Conservation (phyloP, 202 grass and related monocot genomes). For the Zoysia matrella region DNA sequence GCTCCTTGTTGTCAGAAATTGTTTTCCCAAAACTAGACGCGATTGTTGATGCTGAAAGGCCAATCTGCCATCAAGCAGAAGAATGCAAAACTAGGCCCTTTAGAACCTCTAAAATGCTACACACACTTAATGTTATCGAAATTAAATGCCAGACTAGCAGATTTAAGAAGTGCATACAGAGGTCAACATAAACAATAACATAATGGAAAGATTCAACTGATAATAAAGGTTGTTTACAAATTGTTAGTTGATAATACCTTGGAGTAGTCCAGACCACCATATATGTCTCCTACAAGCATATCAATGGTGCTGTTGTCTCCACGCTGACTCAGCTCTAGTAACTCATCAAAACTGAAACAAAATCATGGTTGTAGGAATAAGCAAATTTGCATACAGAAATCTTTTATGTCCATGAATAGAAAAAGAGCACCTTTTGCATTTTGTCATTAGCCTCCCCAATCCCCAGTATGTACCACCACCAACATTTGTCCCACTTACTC, state of each 20-base stretch:
- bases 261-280: constrained; percentile 92
- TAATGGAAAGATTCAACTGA: constrained; percentile 25
- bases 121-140: constrained; percentile 16
- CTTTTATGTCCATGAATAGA: constrained; percentile 24
- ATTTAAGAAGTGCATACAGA: constrained; percentile 23
- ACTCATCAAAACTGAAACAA: constrained; percentile 88
- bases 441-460: constrained; percentile 90
- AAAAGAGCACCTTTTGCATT: constrained; percentile 84
- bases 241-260: constrained; percentile 57
- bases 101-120: constrained; percentile 19
- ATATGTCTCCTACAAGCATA: constrained; percentile 99
- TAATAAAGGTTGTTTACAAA: constrained; percentile 25
- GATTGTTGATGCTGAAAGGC: constrained; percentile 94
- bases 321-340: constrained; percentile 94
- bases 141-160: not conserved
- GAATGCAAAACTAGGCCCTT: constrained; percentile 19
- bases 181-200: constrained; percentile 3
- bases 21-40: constrained; percentile 97
- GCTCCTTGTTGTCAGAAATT: constrained; percentile 94
- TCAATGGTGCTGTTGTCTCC: constrained; percentile 93
- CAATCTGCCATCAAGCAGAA: constrained; percentile 69
- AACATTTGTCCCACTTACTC: constrained; percentile 98
- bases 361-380: constrained; percentile 27
- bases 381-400: constrained; percentile 33
- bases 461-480: constrained; percentile 98